Base-by-base conservation (phyloP, 371 early-diverging fungal species). In the Syncephalastrum contaminatum region DNA sequence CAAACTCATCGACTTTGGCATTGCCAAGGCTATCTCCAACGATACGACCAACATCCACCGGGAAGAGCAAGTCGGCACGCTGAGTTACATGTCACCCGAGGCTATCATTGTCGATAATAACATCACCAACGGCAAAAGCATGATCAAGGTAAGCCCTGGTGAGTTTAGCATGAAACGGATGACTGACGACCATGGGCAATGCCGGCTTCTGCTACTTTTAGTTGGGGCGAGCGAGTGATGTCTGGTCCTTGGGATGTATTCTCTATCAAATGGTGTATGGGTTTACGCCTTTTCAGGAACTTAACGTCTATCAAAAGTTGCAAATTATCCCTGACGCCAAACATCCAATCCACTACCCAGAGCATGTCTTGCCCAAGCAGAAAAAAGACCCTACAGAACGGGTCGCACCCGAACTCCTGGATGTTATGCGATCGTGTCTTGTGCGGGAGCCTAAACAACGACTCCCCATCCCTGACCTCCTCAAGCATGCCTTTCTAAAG, bases 1-100 rank as follows among this genome's bases (percentile, higher is more conserved):
- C 10, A 98, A 97, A 59, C 67, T 98, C 52, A 99, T 98, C 56
- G 99, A 99, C 67, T 99, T 99, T 83, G 99, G 99, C n/a, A 99
- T 99, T 53, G 95, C 98, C 4, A 97, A 94, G 55, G 75, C 85
- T 0, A 94, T 99, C 20, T 81, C 88, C 2, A 94, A 92, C 69
- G 97, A 97, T 64, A 98, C 99, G 0, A 98, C 98, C 15, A 95
- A 94, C 56, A 90, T 98, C 47, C 86, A 93, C 30, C 76, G 94
- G 4, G 95, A 96, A 46, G 79, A 81, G 43, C 96, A 95, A 66
- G 75, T 89, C 12, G 99, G 99, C 1, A 99, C 99, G 0, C 69
- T 95, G 15, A 97, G 97, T 63, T 99, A 99, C 70, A 98, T 98
- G 95, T 83, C 98, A 0, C 99, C 99, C 0, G 99, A 99, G 73